phyloP scores from a whole-genome alignment of 2,329 filamentous ascomycete species.

The Verticillium tricorpus region DNA sequence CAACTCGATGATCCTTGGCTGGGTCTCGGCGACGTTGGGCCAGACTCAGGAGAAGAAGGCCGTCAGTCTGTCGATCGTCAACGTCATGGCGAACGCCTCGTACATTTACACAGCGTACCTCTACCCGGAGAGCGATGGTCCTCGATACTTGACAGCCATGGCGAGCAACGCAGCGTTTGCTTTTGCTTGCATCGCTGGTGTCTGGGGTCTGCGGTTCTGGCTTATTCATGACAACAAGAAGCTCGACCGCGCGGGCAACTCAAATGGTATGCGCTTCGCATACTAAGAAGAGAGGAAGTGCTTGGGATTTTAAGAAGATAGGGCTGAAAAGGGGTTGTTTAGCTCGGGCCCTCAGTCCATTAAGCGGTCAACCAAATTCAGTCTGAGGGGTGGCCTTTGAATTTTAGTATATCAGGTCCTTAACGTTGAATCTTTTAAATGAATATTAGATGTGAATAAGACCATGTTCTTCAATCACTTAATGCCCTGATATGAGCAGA shows the following conservation, averaged over 20 bases:
- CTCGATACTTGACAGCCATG: conserved; percentile 23
- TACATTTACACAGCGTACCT: conserved; percentile 43
- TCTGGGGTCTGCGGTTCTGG: conserved; percentile 20
- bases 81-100: conserved; percentile 35
- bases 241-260: conserved; percentile 11
- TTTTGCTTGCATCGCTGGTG: conserved; percentile 17
- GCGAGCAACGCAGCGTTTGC: conserved; percentile 19
- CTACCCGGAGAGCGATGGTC: conserved; percentile 33
- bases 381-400: too few species aligned
- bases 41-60: conserved; percentile 41
- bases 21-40: conserved; percentile 34
- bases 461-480: too few species aligned
- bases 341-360: too few species aligned
- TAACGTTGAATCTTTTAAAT: too few species aligned
- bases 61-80: conserved; percentile 35
- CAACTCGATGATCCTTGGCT: conserved; percentile 18
- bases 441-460: too few species aligned
- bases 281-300: conserved; percentile 5
- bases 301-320: not conserved
- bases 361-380: too few species aligned
- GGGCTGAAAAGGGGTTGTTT: too few species aligned
- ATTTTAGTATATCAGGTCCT: too few species aligned
- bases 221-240: conserved; percentile 19
- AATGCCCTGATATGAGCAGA: too few species aligned
- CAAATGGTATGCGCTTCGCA: conserved; percentile 7